Evolutionary conservation across 306 rosid genomes (phyloP).

Genomic region (Casuarina glauca): DNA sequence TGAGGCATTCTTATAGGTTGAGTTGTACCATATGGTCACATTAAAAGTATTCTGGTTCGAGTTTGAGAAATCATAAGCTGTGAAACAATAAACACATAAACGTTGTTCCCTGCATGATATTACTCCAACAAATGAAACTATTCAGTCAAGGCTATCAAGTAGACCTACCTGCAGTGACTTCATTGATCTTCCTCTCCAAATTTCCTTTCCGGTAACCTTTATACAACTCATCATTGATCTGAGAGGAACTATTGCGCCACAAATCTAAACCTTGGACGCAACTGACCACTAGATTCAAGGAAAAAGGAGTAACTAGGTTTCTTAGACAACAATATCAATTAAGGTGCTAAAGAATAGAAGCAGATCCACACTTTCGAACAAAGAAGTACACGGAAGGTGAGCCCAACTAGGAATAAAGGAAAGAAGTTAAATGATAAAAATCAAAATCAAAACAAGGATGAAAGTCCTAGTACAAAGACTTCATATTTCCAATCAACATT

Average conservation of each 20-base stretch:
- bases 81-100: conserved; percentile 30
- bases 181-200: conserved; percentile 51
- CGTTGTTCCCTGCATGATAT: conserved; percentile 7
- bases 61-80: conserved; percentile 83
- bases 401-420: background rate
- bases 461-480: background rate
- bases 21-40: conserved; percentile 82
- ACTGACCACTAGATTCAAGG: conserved; percentile 46
- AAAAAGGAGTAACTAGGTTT: conserved; percentile 1
- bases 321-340: background rate
- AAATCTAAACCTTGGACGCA: conserved; percentile 64
- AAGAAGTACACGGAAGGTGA: background rate
- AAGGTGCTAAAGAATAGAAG: background rate
- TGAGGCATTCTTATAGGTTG: conserved; percentile 60
- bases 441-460: background rate
- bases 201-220: conserved; percentile 68
- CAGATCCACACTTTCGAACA: background rate
- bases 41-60: conserved; percentile 52
- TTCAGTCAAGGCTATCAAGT: conserved; percentile 14
- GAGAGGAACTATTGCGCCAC: conserved; percentile 76
- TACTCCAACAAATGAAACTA: conserved; percentile 4
- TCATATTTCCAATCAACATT: conserved; percentile 5
- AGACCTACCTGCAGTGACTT: conserved; percentile 68
- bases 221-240: conserved; percentile 61
- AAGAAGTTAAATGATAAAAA: background rate